Conservation (phyloP, 1,284 basidiomycete species). For the Papiliotrema terrestris region DNA sequence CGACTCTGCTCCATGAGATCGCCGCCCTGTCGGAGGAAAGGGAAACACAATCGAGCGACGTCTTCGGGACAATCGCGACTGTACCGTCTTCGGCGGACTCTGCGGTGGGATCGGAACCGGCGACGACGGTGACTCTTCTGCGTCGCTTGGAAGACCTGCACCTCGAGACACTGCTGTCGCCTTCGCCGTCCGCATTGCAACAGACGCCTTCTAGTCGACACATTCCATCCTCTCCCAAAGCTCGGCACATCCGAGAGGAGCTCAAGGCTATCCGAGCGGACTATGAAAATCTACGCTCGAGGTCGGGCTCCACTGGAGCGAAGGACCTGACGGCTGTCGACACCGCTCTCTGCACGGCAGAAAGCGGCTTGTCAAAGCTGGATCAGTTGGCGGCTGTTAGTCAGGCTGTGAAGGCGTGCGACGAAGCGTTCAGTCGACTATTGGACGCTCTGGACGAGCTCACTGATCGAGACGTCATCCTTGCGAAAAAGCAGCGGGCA, state of each 20-base stretch:
- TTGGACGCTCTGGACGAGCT: conserved; percentile 22
- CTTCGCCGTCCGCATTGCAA: background rate
- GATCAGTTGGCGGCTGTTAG: conserved; percentile 16
- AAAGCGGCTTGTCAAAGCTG: conserved; percentile 6
- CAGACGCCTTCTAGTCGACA: background rate
- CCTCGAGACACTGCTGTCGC: background rate
- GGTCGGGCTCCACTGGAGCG: background rate
- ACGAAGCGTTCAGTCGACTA: conserved; percentile 20
- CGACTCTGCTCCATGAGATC: background rate
- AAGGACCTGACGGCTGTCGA: background rate
- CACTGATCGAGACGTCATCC: background rate
- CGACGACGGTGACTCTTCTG: background rate
- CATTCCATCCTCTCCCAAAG: background rate
- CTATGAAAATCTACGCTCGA: background rate
- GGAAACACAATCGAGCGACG: background rate
- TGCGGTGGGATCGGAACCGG: background rate
- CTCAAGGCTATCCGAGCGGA: background rate
- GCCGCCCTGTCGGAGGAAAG: background rate
- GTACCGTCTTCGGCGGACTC: background rate
- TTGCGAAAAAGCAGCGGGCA: background rate
- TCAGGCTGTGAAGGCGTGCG: conserved; percentile 16
- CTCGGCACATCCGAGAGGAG: background rate
- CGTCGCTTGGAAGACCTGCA: background rate
- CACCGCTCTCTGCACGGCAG: background rate
- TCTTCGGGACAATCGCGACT: background rate